Percentiles rank a stretch among this genome's conserved stretches.
phyloP scores from a whole-genome alignment of 2,329 filamentous ascomycete species.

The Neofusicoccum laricinum region DNA sequence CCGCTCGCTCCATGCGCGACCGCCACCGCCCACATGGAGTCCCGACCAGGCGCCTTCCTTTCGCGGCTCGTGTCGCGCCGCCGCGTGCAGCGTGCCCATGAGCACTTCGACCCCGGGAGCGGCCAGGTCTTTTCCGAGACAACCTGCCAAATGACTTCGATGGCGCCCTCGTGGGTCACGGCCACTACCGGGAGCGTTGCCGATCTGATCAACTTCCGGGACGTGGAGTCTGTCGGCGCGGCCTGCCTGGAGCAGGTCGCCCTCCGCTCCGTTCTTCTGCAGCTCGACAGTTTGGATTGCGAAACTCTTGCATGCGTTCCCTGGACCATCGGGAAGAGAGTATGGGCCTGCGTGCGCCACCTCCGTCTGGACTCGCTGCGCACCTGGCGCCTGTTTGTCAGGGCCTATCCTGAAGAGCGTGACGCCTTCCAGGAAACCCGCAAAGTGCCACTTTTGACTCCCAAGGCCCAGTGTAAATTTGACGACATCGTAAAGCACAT shows the following conservation, averaged over 20 bases:
- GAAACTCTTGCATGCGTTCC: neutral
- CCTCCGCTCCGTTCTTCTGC: slow-evolving; percentile 8
- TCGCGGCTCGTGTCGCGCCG: neutral
- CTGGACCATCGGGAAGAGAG: neutral
- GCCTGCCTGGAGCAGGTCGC: slow-evolving; percentile 2
- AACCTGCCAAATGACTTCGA: neutral
- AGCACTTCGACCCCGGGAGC: neutral
- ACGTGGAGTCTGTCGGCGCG: neutral
- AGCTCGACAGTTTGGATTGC: neutral
- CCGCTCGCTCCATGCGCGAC: neutral
- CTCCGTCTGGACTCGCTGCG: neutral
- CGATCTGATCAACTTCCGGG: slow-evolving; percentile 6
- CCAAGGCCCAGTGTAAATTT: neutral
- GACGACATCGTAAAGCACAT: neutral
- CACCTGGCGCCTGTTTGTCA: slow-evolving; percentile 9
- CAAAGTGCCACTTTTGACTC: neutral
- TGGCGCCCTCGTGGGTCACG: slow-evolving; percentile 6
- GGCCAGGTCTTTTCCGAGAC: slow-evolving; percentile 11
- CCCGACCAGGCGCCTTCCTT: neutral
- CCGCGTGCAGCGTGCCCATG: neutral
- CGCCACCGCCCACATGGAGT: neutral
- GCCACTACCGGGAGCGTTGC: neutral
- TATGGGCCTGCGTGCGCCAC: neutral
- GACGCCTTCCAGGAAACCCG: slow-evolving; percentile 1
- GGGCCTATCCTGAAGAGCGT: neutral